Evolutionary conservation across 2,329 filamentous ascomycete species (phyloP).

Genomic region (Aspergillus nomiae): DNA sequence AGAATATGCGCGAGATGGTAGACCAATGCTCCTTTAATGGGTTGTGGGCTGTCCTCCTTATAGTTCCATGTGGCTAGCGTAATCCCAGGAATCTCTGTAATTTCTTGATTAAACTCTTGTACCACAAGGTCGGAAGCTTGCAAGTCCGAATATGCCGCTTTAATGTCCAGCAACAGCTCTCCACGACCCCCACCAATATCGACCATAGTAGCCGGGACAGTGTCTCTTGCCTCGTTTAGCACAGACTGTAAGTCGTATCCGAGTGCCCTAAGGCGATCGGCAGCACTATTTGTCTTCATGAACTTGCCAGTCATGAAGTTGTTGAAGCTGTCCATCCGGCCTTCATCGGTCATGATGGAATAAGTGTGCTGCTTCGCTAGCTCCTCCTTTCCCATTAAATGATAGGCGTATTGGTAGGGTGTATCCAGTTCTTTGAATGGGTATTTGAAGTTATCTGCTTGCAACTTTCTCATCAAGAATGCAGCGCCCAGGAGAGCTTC

Average conservation of each 20-base stretch:
- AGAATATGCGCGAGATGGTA: constrained; percentile 41
- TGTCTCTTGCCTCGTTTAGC: constrained; percentile 14
- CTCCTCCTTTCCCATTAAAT: constrained; percentile 31
- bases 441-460: constrained; percentile 36
- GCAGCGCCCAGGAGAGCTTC: constrained; percentile 38
- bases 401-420: constrained; percentile 38
- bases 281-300: constrained; percentile 34
- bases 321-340: constrained; percentile 44
- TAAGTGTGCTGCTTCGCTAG: constrained; percentile 38
- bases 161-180: constrained; percentile 39
- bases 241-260: constrained; percentile 36
- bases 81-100: constrained; percentile 28
- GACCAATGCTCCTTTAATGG: constrained; percentile 34
- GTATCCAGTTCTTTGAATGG: constrained; percentile 38
- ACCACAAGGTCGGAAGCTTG: constrained; percentile 31
- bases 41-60: constrained; percentile 35
- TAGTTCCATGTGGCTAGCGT: constrained; percentile 39
- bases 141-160: constrained; percentile 35
- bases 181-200: constrained; percentile 43
- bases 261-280: constrained; percentile 30
- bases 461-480: constrained; percentile 39
- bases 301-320: constrained; percentile 44
- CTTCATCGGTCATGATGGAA: constrained; percentile 37
- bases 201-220: constrained; percentile 29
- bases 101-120: constrained; percentile 40